Base-by-base conservation (phyloP, 768 basidiomycete species). In the Lentinus tigrinus region DNA sequence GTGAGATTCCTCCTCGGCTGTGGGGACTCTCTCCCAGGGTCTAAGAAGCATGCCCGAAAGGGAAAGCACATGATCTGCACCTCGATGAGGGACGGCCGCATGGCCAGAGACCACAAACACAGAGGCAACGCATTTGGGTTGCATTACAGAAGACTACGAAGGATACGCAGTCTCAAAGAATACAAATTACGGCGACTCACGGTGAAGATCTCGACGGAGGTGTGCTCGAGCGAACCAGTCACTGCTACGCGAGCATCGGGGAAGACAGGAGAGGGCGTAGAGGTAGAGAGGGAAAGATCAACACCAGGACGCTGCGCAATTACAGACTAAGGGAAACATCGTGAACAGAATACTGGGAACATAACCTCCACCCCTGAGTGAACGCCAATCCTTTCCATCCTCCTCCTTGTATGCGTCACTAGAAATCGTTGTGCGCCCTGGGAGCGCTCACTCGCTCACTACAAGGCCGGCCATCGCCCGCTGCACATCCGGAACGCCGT, bases 381-480 rank as follows among this genome's bases (percentile, higher is more conserved):
- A 52, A 58, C 53, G 56, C 61, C 54, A 49, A 52, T 49, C 47
- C 60, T 50, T 58, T 23, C 38, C 38, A 48, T 42, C 28, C 49
- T 37, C 40, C 42, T 44, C 54, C 54, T 40, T 36, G 37, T 21
- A 55, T 55, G 42, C 28, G 51, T 34, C 55, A 39, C 14, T 43
- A 39, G 48, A 49, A 57, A 8, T 11, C 38, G 16, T n/a, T 16
- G 28, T 17, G 16, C 37, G 7, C 37, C 39, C 39, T 27, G 38
- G 10, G 40, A 31, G 47, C 47, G 47, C 52, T 82, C 73, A 91
- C 79, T 92, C 89, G 52, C 86, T 86, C 57, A 89, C 85, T 51
- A 83, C 77, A 66, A 92, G 78, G 48, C 85, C 82, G 65, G 84
- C 86, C 85, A 91, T 87, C 23, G 84, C 85, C 75, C 85, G 82